phyloP scores from a whole-genome alignment of 345 rosid genomes.

The Camelina hispida region DNA sequence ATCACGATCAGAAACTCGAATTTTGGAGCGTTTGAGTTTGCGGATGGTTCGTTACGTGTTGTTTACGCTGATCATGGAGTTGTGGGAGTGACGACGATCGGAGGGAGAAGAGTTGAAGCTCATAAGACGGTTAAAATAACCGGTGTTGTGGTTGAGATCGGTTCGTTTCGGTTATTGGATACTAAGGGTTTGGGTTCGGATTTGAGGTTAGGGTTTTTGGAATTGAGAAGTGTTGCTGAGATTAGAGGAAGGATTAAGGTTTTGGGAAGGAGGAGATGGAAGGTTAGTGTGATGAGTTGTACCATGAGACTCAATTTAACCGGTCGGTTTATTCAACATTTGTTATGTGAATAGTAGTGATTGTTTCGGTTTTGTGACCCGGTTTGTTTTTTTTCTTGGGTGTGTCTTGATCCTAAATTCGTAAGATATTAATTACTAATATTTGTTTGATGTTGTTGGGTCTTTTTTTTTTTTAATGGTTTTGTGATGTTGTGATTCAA shows the following conservation, averaged over 20 bases:
- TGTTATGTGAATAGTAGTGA: slow-evolving; percentile 33
- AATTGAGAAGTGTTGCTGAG: slow-evolving; percentile 46
- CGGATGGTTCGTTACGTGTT: slow-evolving; percentile 34
- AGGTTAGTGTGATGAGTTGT: slow-evolving; percentile 36
- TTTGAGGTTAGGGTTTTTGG: slow-evolving; percentile 50
- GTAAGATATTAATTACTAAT: no score
- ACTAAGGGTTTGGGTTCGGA: slow-evolving; percentile 42
- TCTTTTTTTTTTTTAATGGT: no score
- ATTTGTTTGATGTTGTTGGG: no score
- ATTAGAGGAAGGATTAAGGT: slow-evolving; percentile 52
- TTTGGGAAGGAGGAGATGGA: slow-evolving; percentile 35
- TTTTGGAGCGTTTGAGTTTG: slow-evolving; percentile 54
- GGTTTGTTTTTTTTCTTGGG: no score
- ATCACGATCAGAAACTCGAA: slow-evolving; percentile 53
- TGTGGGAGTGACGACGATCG: slow-evolving; percentile 48
- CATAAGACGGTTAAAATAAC: slow-evolving; percentile 47
- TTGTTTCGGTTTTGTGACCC: background rate
- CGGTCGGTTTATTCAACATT: slow-evolving; percentile 35
- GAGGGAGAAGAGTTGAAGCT: slow-evolving; percentile 44
- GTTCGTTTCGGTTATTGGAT: slow-evolving; percentile 42
- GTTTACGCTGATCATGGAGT: slow-evolving; percentile 38
- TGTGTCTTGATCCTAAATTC: no score
- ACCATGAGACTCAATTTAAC: slow-evolving; percentile 41
- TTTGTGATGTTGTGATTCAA: no score
- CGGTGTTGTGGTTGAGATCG: slow-evolving; percentile 44